Conservation (phyloP, 2,329 filamentous ascomycete genomes). For the Beauveria medogensis region DNA sequence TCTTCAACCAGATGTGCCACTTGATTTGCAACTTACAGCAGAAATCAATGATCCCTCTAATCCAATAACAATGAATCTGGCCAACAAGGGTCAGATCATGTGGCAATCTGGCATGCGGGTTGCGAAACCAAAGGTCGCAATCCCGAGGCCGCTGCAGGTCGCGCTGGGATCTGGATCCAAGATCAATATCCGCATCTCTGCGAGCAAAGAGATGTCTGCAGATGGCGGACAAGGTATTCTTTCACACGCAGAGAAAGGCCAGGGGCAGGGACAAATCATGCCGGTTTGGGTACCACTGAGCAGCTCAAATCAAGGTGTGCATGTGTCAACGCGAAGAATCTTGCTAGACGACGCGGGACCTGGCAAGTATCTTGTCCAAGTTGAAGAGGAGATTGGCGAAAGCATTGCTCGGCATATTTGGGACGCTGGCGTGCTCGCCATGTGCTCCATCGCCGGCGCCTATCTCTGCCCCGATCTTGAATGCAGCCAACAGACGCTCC, state of each 20-base stretch:
- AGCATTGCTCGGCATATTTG: slow-evolving; percentile 53
- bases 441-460: slow-evolving; percentile 25
- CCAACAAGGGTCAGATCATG: slow-evolving; percentile 20
- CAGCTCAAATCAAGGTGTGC: slow-evolving; percentile 14
- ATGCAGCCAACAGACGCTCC: slow-evolving; percentile 20
- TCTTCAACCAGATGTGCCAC: slow-evolving; percentile 34
- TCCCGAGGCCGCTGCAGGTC: slow-evolving; percentile 21
- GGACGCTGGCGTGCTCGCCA: slow-evolving; percentile 46
- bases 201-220: slow-evolving; percentile 20
- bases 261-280: slow-evolving; percentile 31
- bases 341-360: slow-evolving; percentile 18
- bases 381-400: slow-evolving; percentile 51
- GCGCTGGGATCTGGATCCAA: slow-evolving; percentile 18
- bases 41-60: slow-evolving; percentile 17
- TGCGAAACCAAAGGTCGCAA: slow-evolving; percentile 25
- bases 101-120: slow-evolving; percentile 32
- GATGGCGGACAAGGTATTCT: slow-evolving; percentile 20
- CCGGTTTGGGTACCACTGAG: slow-evolving; percentile 33
- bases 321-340: slow-evolving; percentile 24
- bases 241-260: slow-evolving; percentile 12
- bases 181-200: slow-evolving; percentile 22
- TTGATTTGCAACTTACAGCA: slow-evolving; percentile 34
- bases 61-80: slow-evolving; percentile 18
- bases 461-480: slow-evolving; percentile 20
- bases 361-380: slow-evolving; percentile 24